These are phyloP conservation scores for Suillus fuscotomentosus DNA, from an alignment of 768 basidiomycete species.

Conservation along the genomic window DNA sequence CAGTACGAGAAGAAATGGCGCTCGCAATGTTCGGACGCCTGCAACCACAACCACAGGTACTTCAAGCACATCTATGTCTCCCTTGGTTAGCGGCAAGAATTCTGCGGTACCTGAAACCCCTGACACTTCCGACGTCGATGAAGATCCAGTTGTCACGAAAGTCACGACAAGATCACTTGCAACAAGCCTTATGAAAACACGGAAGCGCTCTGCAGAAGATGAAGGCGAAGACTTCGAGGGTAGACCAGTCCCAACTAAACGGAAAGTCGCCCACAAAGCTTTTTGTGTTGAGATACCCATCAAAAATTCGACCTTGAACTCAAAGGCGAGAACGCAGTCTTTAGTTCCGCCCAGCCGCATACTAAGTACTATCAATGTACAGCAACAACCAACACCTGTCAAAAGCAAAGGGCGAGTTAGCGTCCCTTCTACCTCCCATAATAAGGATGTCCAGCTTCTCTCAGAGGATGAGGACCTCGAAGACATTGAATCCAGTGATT, in stretches of 20 bases:
- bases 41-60: conserved; percentile 27
- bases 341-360: conserved; percentile 7
- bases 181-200: conserved; percentile 12
- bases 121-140: conserved; percentile 43
- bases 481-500: conserved; percentile 55
- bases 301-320: conserved; percentile 8
- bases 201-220: conserved; percentile 36
- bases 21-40: conserved; percentile 17
- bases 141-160: conserved; percentile 4
- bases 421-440: conserved; percentile 25
- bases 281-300: conserved; percentile 19
- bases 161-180: conserved; percentile 1
- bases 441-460: conserved; percentile 27
- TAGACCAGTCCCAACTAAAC: conserved; percentile 25
- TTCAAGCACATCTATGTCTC: conserved; percentile 45
- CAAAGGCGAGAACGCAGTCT: conserved; percentile 22
- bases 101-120: conserved; percentile 53
- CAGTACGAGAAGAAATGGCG: conserved; percentile 17
- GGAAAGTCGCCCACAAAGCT: conserved; percentile 32
- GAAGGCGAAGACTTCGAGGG: conserved; percentile 15
- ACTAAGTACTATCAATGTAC: conserved; percentile 14
- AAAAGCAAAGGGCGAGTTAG: conserved; percentile 27
- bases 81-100: conserved; percentile 46
- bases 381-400: conserved; percentile 14
- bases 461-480: conserved; percentile 39